phyloP scores from a whole-genome alignment of 2,329 filamentous ascomycete genomes.

The Fusarium incarnatum region DNA sequence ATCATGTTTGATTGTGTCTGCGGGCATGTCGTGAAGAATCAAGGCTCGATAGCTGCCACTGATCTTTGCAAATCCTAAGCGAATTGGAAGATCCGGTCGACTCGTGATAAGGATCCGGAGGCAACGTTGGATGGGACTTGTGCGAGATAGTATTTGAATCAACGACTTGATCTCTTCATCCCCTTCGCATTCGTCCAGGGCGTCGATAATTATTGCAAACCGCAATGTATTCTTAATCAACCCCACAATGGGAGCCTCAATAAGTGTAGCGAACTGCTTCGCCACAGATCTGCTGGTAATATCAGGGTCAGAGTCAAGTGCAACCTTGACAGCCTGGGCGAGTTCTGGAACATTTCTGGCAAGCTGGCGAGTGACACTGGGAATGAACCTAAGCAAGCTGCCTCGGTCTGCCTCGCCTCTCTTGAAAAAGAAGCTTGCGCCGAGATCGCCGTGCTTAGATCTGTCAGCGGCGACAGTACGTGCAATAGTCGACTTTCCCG shows the following conservation, averaged over 20 bases:
- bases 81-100: conserved; percentile 55
- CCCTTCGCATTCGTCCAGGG: not conserved
- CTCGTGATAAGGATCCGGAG: conserved; percentile 56
- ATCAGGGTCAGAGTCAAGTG: not conserved
- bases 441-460: conserved; percentile 15
- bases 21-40: conserved; percentile 53
- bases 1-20: conserved; percentile 50
- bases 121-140: not conserved
- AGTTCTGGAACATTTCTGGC: rapidly evolving
- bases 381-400: rapidly evolving
- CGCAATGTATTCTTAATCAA: rapidly evolving
- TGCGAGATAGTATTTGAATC: not conserved
- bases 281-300: not conserved
- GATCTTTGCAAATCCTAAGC: conserved; percentile 51
- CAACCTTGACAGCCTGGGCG: rapidly evolving
- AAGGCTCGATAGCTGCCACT: conserved; percentile 35
- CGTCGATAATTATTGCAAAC: not conserved
- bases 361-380: not conserved
- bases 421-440: conserved; percentile 59
- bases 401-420: conserved; percentile 43
- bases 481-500: conserved; percentile 40
- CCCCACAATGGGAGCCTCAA: rapidly evolving
- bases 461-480: conserved; percentile 52
- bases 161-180: not conserved
- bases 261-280: not conserved